A percentile compares a stretch with the other conserved stretches of the same genome.
These are phyloP conservation scores for Bimuria novae-zelandiae DNA, from an alignment of 2,329 filamentous ascomycete genomes.

Conservation along the genomic window DNA sequence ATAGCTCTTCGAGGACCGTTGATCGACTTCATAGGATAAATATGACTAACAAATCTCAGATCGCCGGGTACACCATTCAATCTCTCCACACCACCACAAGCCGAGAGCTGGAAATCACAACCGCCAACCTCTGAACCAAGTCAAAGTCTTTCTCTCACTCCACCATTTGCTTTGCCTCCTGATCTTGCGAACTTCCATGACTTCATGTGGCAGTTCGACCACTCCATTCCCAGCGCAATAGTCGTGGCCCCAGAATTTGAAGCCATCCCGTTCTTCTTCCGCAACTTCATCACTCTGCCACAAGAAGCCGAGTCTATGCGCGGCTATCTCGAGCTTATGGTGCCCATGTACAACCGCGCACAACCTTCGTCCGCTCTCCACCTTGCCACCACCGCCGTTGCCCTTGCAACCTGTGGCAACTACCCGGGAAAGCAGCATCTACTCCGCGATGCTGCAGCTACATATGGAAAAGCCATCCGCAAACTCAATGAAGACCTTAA, in stretches of 20 bases:
- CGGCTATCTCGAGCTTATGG: slow-evolving; percentile 46
- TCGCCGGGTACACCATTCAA: slow-evolving; percentile 29
- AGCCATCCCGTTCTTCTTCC: slow-evolving; percentile 49
- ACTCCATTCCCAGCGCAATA: slow-evolving; percentile 32
- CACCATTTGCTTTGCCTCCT: slow-evolving; percentile 21
- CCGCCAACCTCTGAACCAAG: slow-evolving; percentile 7
- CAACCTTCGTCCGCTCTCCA: slow-evolving; percentile 45
- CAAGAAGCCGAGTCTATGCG: slow-evolving; percentile 44
- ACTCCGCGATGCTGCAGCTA: slow-evolving; percentile 37
- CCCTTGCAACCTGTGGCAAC: slow-evolving; percentile 45
- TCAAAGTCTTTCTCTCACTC: slow-evolving; percentile 23
- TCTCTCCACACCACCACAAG: slow-evolving; percentile 13
- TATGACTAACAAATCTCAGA: slow-evolving; percentile 23
- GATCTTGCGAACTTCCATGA: slow-evolving; percentile 29
- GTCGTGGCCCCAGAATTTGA: slow-evolving; percentile 41
- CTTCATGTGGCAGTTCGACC: slow-evolving; percentile 38
- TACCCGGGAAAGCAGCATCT: slow-evolving; percentile 44
- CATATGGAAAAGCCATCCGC: slow-evolving; percentile 46
- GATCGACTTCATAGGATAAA: background rate
- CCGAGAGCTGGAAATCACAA: slow-evolving; percentile 11
- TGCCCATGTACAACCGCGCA: slow-evolving; percentile 44
- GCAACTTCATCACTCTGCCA: slow-evolving; percentile 46
- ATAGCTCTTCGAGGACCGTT: background rate
- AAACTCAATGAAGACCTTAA: slow-evolving; percentile 44
- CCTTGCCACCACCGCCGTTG: slow-evolving; percentile 46